Percentiles rank a stretch among this genome's conserved stretches.
Conservation (phyloP, 495 filamentous ascomycete species). For the Xylaria telfairii region DNA sequence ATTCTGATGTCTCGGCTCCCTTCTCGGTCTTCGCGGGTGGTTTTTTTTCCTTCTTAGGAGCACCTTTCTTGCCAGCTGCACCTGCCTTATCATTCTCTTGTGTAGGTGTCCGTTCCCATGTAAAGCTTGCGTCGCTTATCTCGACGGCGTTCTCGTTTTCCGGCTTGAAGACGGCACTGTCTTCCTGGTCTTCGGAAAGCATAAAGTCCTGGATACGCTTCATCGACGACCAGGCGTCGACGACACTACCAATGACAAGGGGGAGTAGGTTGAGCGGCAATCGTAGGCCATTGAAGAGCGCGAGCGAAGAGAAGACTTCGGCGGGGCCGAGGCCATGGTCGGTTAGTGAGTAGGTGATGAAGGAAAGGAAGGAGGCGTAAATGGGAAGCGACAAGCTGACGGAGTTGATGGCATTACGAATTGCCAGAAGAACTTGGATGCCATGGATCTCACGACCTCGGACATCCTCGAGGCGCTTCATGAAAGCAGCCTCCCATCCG, state of each 20-base stretch:
- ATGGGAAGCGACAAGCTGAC: constrained; percentile 77
- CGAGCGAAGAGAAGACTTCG: constrained; percentile 87
- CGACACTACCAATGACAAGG: constrained; percentile 83
- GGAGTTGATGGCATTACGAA: constrained; percentile 84
- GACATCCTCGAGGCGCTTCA: constrained; percentile 74
- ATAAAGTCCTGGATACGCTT: constrained; percentile 87
- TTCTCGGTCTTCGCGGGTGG: constrained; percentile 39
- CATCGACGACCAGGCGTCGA: constrained; percentile 86
- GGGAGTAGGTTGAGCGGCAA: constrained; percentile 89
- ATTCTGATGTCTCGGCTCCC: constrained; percentile 34
- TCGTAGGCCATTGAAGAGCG: constrained; percentile 88
- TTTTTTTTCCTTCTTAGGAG: constrained; percentile 51
- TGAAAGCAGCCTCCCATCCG: constrained; percentile 89
- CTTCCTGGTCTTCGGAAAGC: constrained; percentile 80
- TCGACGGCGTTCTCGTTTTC: constrained; percentile 72
- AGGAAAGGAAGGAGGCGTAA: constrained; percentile 92
- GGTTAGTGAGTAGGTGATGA: constrained; percentile 88
- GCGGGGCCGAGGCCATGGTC: constrained; percentile 74
- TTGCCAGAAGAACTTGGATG: constrained; percentile 79
- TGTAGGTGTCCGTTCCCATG: constrained; percentile 83
- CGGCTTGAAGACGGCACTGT: constrained; percentile 69
- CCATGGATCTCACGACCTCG: constrained; percentile 75
- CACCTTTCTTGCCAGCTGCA: constrained; percentile 42
- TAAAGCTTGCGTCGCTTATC: constrained; percentile 78
- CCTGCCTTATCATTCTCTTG: constrained; percentile 59